Conservation (phyloP, 345 rosid species). For the Populus alba region DNA sequence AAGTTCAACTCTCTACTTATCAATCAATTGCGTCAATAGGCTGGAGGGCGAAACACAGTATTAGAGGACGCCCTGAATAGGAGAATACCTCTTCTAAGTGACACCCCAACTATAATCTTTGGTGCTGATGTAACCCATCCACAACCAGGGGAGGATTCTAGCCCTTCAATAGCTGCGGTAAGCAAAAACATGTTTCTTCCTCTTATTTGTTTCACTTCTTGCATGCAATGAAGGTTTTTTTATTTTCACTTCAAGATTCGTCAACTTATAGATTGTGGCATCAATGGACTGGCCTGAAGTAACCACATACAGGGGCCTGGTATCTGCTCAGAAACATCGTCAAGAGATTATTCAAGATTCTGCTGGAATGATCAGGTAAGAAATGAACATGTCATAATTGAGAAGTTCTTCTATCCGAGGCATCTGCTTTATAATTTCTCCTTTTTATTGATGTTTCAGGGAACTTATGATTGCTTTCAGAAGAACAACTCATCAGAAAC, state of each 20-base stretch:
- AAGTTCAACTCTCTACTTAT: background rate
- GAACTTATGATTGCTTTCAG: background rate
- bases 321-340: background rate
- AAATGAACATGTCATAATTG: background rate
- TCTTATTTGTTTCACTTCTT: background rate
- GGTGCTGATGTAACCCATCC: slow-evolving; percentile 1
- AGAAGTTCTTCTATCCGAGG: no score
- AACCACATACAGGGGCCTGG: background rate
- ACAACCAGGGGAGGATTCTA: background rate
- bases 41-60: background rate
- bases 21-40: background rate
- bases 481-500: background rate
- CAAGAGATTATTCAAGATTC: background rate
- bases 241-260: background rate
- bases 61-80: background rate
- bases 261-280: background rate
- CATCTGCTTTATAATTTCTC: no score
- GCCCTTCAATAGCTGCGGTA: background rate
- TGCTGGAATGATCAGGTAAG: background rate
- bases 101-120: background rate
- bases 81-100: background rate
- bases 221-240: background rate
- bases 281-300: background rate
- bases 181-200: background rate
- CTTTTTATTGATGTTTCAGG: background rate